Base-by-base conservation (phyloP, 805 yeast genomes). In the Komagataella pastoris region DNA sequence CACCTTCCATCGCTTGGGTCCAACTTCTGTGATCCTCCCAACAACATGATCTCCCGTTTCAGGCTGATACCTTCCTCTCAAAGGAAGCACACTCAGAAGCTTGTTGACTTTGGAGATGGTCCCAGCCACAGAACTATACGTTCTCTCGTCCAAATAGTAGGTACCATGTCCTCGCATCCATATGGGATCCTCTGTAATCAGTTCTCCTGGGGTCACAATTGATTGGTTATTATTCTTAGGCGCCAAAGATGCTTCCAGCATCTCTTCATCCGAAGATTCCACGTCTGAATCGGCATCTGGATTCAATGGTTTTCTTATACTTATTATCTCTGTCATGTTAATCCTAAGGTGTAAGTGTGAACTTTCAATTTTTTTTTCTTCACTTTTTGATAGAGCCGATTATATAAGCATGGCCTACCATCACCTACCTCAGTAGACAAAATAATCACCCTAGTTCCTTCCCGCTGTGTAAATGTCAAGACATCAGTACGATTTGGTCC, bases 111-210 rank as follows among this genome's bases (percentile, higher is more conserved):
- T 75, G 1, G 86, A 77, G 3, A 93, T 83, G 8, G 82, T 81
- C 3, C 99, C 99, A 0, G 97, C 97, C 6, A 91, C 96, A 0
- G 97, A 84, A 2, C 96, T 84, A 64, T 79, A 88, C 0, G 97
- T 88, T 58, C 76, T 72, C 57, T 83, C 84, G 40, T 80, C 81
- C 45, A 85, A 68, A 57, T 83, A 79, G 64, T 88, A 93, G 0
- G 98, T 93, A 5, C 99, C 99, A 62, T 91, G 99, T 30, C 99
- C 99, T 62, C 95, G 79, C 99, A 93, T 93, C 97, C 98, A 93
- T 2, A 83, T 76, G 6, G 96, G 87, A 61, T 93, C 98, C 58
- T 87, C 93, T 0, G 98, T 93, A n/a, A 93, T 86, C 50, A 90
- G 69, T 64, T 93, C 97, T 7, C 99, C 99, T 0, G 99, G 99